Conservation (phyloP, 345 rosid species). For the Gossypium sturtianum region DNA sequence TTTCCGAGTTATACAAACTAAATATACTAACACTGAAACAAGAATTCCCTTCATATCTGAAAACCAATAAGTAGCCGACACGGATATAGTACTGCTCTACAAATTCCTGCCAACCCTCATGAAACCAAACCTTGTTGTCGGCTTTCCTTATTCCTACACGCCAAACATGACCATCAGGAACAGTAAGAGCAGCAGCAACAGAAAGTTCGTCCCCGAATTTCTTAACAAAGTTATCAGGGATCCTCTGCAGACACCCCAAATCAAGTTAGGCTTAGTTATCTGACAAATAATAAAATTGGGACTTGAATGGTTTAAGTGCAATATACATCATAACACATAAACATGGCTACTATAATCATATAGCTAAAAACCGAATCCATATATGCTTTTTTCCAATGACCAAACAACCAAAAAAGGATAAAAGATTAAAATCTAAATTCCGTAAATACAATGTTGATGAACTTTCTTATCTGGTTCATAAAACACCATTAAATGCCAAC, state of each 20-base stretch:
- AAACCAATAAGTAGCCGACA: conserved; percentile 68
- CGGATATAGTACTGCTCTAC: conserved; percentile 65
- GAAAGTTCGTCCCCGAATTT: conserved; percentile 69
- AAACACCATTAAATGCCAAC: not conserved
- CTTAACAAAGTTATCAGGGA: conserved; percentile 71
- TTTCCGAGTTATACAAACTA: conserved; percentile 63
- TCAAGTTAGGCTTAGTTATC: conserved; percentile 13
- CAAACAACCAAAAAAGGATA: no score
- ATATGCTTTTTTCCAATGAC: not conserved
- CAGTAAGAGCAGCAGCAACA: conserved; percentile 28
- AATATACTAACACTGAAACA: conserved; percentile 69
- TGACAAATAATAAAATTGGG: not conserved
- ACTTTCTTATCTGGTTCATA: not conserved
- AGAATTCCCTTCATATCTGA: conserved; percentile 82
- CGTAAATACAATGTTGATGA: not conserved
- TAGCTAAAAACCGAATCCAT: not conserved
- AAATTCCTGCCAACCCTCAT: conserved; percentile 82
- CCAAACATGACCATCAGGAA: no score
- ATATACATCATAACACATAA: not conserved
- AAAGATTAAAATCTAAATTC: not conserved
- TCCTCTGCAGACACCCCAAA: conserved; percentile 54
- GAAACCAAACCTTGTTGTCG: conserved; percentile 69
- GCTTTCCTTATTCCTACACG: conserved; percentile 62
- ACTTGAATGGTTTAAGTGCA: not conserved
- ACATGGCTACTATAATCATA: not conserved